Evolutionary conservation across 306 rosid species (phyloP), one percentile per base, ranked within the genome.

Genomic region (Amphicarpaea edgeworthii): DNA sequence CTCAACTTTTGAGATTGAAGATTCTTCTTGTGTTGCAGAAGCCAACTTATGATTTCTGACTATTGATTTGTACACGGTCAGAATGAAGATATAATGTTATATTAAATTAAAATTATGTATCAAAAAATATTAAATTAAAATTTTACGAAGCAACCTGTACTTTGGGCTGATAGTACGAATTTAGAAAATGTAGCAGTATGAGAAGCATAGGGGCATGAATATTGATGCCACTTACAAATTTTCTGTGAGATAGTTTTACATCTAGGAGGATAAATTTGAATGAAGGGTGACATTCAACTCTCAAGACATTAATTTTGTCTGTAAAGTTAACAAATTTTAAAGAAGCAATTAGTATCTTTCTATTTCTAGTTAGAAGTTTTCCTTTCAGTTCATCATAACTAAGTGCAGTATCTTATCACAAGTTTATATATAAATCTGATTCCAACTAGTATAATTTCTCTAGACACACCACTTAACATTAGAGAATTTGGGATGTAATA

Each of bases 1-100:
- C 70, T 68, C 87, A 1, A 5, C 66, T 14, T 77, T 57, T 70
- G 77, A 77, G 77, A 64, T 77, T 58, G 79, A 86, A 75, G 82
- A 82, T 62, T 90, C 94, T 70, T 70, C 58, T 15, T 70, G 70
- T 75, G 71, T 83, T 2, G 84, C 85, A 37, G 78, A 84, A 70
- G 85, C 75, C 82, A 79, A 84, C 72, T 68, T 63, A 57, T 76
- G 77, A 45, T 46, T 72, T 28, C 21, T 68, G 73, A 46, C 73
- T 50, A 72, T 15, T 75, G 38, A 51, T 69, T 41, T 62, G 59
- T 62, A 62, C 43, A 15, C 17, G 6, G 16, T 45, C 20, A 16
- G 43, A 6, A 47, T 58, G 70, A 54, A 41, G 32, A 14, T 46
- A 6, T 47, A 61, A 46, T 24, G 10, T 60, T 23, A 32, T 69